These are phyloP conservation scores for Volvox carteri DNA, from an alignment of 163 green algal species.

Conservation along the genomic window DNA sequence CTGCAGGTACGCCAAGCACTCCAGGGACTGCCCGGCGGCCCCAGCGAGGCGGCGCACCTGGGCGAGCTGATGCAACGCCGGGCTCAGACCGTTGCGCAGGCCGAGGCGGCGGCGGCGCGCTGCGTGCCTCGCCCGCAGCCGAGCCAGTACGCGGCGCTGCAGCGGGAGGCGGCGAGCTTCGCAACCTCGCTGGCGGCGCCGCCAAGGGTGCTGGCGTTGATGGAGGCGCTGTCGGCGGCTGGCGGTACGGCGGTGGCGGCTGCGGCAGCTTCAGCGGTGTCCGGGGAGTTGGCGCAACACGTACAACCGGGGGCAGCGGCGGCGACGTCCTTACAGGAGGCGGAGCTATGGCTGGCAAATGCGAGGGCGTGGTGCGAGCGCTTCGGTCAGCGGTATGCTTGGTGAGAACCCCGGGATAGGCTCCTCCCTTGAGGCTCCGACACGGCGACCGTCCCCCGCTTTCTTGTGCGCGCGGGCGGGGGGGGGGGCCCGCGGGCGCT, in stretches of 20 bases:
- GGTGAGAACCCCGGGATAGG: not conserved
- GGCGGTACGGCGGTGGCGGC: no score
- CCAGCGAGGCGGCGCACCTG: conserved; percentile 62
- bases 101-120: conserved; percentile 56
- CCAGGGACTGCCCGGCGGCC: conserved; percentile 74
- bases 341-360: conserved; percentile 73
- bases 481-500: no score
- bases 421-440: no score
- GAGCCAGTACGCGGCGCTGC: conserved; percentile 78
- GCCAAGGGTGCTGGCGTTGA: conserved; percentile 60
- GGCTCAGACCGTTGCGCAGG: not conserved
- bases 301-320: no score
- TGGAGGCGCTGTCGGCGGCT: conserved; percentile 31
- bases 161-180: conserved; percentile 77
- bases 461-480: no score
- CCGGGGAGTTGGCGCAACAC: no score
- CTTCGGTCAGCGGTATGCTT: conserved; percentile 66
- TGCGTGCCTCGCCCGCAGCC: conserved; percentile 81
- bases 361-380: conserved; percentile 73
- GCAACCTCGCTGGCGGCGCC: conserved; percentile 60
- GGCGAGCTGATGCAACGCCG: conserved; percentile 38
- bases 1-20: conserved; percentile 65
- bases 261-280: no score
- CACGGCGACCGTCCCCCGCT: no score
- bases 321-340: conserved; percentile 61